Base-by-base conservation (phyloP, 1,284 basidiomycete genomes). In the Psilocybe mexicana region DNA sequence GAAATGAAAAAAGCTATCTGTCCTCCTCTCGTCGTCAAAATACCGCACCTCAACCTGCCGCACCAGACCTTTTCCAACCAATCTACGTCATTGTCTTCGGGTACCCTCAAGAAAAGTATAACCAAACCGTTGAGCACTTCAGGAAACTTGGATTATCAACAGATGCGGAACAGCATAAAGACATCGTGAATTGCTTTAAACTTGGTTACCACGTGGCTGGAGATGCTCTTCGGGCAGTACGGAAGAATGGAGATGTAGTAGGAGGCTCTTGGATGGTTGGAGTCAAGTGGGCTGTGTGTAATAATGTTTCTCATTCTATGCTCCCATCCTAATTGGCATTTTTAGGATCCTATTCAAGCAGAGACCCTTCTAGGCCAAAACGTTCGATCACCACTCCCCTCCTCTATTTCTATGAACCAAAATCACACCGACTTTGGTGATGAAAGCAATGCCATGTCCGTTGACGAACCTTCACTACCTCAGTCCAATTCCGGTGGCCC, bases 221-320 rank as follows among this genome's bases (percentile, higher is more conserved):
- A 18, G 18, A 18, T 18, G 18, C 18, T 18, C 18, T 18, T 18
- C 18, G 18, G 18, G 18, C 18, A 18, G 18, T 18, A 18, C 18
- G 18, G 18, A 18, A 18, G 18, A 18, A 18, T 18, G 18, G 18
- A 18, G 18, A 18, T 18, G 18, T 18, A 18, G 18, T 18, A 11
- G 77, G 81, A 18, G 89, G 90, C 2, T 80, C 78, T 48, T 90
- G 85, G 80, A 93, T 93, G 90, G 75, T 93, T 44, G 92, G 91
- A 6, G 84, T 83, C 49, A 93, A 92, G 73, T 90, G 86, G 86
- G 86, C 86, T 30, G 88, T 90, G 66, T 59, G 87, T 82, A 26
- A 8, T 7, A 8, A 38, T n/a, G 24, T 7, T 40, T 23, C n/a
- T 33, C 28, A 26, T 14, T 50, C 25, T 43, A 24, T 18, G 43